Conservation (phyloP, 768 basidiomycete species). For the Amanita muscaria region DNA sequence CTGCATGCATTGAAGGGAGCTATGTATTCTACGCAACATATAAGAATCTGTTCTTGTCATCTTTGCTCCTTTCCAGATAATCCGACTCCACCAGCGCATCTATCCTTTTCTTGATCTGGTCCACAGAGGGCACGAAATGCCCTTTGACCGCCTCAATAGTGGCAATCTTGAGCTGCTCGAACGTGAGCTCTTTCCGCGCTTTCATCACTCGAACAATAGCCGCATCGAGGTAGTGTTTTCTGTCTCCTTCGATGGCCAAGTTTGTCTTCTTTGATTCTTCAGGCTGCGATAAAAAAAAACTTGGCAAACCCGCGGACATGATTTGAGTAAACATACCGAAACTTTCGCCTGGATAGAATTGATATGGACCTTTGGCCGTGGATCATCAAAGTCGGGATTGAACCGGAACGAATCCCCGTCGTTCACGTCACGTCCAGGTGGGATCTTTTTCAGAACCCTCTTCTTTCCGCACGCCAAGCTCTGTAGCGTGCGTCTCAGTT, state of each 20-base stretch:
- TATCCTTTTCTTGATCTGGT: slow-evolving; percentile 78
- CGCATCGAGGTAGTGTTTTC: slow-evolving; percentile 80
- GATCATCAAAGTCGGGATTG: slow-evolving; percentile 77
- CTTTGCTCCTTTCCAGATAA: slow-evolving; percentile 71
- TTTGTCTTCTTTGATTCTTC: slow-evolving; percentile 85
- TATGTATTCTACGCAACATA: slow-evolving; percentile 52
- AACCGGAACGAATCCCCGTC: slow-evolving; percentile 71
- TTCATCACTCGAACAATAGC: slow-evolving; percentile 98
- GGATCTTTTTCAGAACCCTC: slow-evolving; percentile 75
- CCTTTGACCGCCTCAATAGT: slow-evolving; percentile 82
- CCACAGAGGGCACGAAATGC: slow-evolving; percentile 81
- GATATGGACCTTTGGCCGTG: slow-evolving; percentile 76
- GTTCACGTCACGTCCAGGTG: slow-evolving; percentile 68
- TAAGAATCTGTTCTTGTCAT: slow-evolving; percentile 60
- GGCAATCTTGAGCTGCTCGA: slow-evolving; percentile 71
- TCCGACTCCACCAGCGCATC: slow-evolving; percentile 78
- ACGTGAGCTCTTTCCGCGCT: slow-evolving; percentile 72
- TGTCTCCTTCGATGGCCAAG: slow-evolving; percentile 77
- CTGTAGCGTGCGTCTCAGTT: slow-evolving; percentile 80
- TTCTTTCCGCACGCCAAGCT: slow-evolving; percentile 90
- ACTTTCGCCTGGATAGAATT: slow-evolving; percentile 95
- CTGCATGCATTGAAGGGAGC: neutral
- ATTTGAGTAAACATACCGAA: slow-evolving; percentile 43
- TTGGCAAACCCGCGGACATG: neutral
- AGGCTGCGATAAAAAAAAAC: slow-evolving; percentile 34